Conservation (phyloP, 306 rosid species). For the Oemleria cerasiformis region DNA sequence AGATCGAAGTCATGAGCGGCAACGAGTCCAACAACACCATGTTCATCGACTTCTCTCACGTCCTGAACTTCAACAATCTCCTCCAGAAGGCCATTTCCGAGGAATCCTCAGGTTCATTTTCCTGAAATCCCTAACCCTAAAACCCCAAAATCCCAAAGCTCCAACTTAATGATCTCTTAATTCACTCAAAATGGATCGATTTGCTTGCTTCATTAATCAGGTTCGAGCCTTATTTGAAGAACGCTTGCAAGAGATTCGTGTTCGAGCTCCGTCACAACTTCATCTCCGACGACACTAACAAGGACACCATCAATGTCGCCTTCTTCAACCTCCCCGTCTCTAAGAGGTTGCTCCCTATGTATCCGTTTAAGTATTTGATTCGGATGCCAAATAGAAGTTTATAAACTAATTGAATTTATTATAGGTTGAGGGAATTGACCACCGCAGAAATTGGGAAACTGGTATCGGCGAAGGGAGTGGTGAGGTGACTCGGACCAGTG, state of each 20-base stretch:
- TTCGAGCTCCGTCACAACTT: slow-evolving; percentile 67
- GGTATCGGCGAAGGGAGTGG: slow-evolving; percentile 87
- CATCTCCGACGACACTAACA: slow-evolving; percentile 74
- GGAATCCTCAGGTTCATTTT: slow-evolving; percentile 52
- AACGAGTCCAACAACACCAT: slow-evolving; percentile 77
- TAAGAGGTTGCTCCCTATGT: slow-evolving; percentile 39
- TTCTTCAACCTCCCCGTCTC: slow-evolving; percentile 68
- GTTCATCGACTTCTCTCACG: slow-evolving; percentile 83
- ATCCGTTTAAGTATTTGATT: neutral
- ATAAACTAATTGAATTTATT: neutral
- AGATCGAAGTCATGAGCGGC: slow-evolving; percentile 67
- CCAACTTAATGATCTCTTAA: neutral
- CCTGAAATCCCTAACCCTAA: slow-evolving; percentile 9
- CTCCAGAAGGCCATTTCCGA: slow-evolving; percentile 83
- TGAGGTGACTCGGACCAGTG: slow-evolving; percentile 96
- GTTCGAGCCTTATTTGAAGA: slow-evolving; percentile 80
- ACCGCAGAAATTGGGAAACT: slow-evolving; percentile 84
- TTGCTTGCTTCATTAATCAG: slow-evolving; percentile 24
- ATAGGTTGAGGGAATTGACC: slow-evolving; percentile 79
- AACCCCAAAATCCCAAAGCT: neutral
- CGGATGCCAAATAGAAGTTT: neutral
- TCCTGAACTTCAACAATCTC: slow-evolving; percentile 53
- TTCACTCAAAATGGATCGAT: neutral
- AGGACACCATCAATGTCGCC: slow-evolving; percentile 72
- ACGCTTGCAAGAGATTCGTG: slow-evolving; percentile 86